A percentile compares a stretch with the other conserved stretches of the same genome.
Evolutionary conservation across 768 basidiomycete species (phyloP).

Genomic region (Pisolithus orientalis): DNA sequence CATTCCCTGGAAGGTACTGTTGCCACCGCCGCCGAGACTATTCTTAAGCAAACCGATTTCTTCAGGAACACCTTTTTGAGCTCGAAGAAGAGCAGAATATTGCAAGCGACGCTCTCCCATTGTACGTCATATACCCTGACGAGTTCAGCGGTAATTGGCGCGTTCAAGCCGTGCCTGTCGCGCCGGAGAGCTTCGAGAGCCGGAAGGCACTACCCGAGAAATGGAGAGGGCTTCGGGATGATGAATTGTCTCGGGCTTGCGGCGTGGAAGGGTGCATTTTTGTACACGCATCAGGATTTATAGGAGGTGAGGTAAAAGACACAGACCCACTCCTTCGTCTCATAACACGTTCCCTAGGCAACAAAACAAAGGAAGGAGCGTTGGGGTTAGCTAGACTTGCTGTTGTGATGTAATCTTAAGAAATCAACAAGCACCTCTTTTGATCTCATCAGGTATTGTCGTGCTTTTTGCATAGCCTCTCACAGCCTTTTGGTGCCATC

Average conservation of each 20-base stretch:
- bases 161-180: constrained; percentile 83
- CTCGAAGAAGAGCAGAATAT: constrained; percentile 59
- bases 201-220: constrained; percentile 88
- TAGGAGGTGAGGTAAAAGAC: constrained; percentile 59
- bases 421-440: not conserved
- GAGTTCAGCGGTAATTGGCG: constrained; percentile 75
- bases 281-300: constrained; percentile 94
- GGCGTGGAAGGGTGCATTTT: constrained; percentile 86
- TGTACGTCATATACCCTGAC: constrained; percentile 90
- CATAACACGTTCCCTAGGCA: constrained; percentile 43
- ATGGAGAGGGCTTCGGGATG: constrained; percentile 92
- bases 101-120: constrained; percentile 45
- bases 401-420: constrained; percentile 31
- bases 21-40: not conserved
- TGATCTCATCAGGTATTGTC: not conserved
- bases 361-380: constrained; percentile 86
- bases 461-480: too few relatives aligned
- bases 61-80: constrained; percentile 84
- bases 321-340: not conserved
- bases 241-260: constrained; percentile 61
- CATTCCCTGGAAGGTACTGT: constrained; percentile 79
- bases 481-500: too few relatives aligned
- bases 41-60: constrained; percentile 11
- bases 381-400: constrained; percentile 71
- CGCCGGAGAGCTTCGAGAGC: constrained; percentile 81